Evolutionary conservation across 2,329 filamentous ascomycete genomes (phyloP).

Genomic region (Epichloe sp.): DNA sequence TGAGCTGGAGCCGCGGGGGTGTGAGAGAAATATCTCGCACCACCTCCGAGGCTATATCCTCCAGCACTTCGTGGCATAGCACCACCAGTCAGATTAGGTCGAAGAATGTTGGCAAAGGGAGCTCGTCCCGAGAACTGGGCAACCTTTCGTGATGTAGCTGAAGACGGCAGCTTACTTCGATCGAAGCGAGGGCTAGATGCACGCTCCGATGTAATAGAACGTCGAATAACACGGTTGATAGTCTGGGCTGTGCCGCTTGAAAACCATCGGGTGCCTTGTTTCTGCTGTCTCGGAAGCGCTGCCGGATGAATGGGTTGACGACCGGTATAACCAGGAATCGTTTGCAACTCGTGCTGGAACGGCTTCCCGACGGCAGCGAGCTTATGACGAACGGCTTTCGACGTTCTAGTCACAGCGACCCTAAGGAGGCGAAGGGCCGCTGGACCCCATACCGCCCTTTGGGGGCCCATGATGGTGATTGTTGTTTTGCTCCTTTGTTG

Average conservation of each 20-base stretch:
- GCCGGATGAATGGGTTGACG: constrained; percentile 43
- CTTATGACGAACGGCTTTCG: constrained; percentile 37
- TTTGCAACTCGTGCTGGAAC: constrained; percentile 32
- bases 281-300: constrained; percentile 37
- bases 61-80: constrained; percentile 73
- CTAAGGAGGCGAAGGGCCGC: constrained; percentile 41
- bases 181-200: constrained; percentile 25
- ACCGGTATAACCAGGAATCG: constrained; percentile 21
- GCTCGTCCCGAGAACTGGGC: constrained; percentile 58
- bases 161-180: constrained; percentile 35
- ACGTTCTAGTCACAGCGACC: constrained; percentile 36
- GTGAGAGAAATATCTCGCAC: constrained; percentile 83
- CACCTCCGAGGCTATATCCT: constrained; percentile 66
- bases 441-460: constrained; percentile 44
- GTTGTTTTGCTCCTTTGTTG: not conserved
- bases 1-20: constrained; percentile 73
- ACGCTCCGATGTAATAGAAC: constrained; percentile 34
- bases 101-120: constrained; percentile 77
- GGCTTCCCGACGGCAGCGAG: constrained; percentile 31
- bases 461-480: constrained; percentile 34
- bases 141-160: constrained; percentile 36
- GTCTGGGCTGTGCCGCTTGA: constrained; percentile 30
- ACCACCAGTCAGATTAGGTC: constrained; percentile 85
- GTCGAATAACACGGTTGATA: constrained; percentile 32
- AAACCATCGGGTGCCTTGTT: constrained; percentile 30